Conservation (phyloP, 2,329 filamentous ascomycete genomes). For the Chrysosporium keratinophilum region DNA sequence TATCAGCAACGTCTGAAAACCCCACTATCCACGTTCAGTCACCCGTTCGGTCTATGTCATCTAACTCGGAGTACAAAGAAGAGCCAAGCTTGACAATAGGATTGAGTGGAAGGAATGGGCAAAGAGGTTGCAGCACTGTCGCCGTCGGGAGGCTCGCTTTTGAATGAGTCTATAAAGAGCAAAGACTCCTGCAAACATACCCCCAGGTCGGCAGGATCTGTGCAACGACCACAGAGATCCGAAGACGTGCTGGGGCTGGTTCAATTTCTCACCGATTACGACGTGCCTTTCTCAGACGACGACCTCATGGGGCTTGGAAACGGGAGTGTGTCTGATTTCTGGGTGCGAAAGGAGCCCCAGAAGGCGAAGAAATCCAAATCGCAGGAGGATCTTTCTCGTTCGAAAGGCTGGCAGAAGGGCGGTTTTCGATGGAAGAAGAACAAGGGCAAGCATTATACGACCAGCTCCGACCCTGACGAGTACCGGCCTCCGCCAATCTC, state of each 20-base stretch:
- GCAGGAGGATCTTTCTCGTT: slow-evolving; percentile 2
- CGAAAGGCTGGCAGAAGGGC: slow-evolving; percentile 2
- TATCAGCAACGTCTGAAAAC: background rate
- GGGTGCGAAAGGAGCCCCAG: background rate
- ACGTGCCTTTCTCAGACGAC: slow-evolving; percentile 16
- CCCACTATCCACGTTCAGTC: background rate
- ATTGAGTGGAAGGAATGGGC: background rate
- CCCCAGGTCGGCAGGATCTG: slow-evolving; percentile 26
- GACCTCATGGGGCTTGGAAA: slow-evolving; percentile 6
- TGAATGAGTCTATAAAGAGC: background rate
- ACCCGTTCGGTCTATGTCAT: background rate
- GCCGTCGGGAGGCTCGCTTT: background rate
- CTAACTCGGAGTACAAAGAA: background rate
- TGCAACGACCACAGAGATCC: slow-evolving; percentile 23
- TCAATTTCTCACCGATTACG: slow-evolving; percentile 28
- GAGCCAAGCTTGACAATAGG: background rate
- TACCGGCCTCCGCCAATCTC: slow-evolving; percentile 5
- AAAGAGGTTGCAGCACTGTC: background rate
- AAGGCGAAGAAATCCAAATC: slow-evolving; percentile 9
- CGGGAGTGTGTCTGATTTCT: background rate
- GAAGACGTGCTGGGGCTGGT: slow-evolving; percentile 30
- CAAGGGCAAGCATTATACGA: background rate
- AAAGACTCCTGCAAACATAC: slow-evolving; percentile 10
- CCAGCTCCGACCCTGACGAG: background rate
- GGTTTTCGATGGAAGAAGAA: slow-evolving; percentile 8